Base-by-base conservation (phyloP, 2,329 filamentous ascomycete species). In the Aspergillus tamarii region DNA sequence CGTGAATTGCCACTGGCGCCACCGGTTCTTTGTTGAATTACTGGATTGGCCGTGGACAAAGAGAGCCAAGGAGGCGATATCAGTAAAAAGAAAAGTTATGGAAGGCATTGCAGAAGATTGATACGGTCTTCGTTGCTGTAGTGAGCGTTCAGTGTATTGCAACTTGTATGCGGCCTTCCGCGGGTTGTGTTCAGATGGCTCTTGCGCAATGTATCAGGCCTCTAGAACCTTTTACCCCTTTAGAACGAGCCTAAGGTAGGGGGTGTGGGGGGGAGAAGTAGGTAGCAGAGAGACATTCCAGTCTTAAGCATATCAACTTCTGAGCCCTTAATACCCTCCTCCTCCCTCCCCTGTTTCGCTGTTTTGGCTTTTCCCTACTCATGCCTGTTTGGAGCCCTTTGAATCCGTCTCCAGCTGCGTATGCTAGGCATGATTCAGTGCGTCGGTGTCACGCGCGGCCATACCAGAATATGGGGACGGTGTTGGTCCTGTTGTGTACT, bases 91-190 rank as follows among this genome's bases (percentile, higher is more conserved):
- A 48, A 46, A 30, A n/a, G 45, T n/a, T n/a, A 53, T 32, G 32
- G 50, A 39, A 41, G 34, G 34, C 34, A 36, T 36, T 36, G 34
- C 34, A 53, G 39, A 58, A 45, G 43, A 43, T 26, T 26, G 26
- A 26, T 11, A 60, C 12, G 21, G 48, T 50, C n/a, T 60, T 52
- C 57, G 43, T 45, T 55, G 50, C 59, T 50, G 26, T 32, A 30
- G 52, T 21, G 48, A 58, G 43, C 14, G 4, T 59, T 58, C 48
- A 45, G 55, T 54, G 60, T 50, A 39, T 57, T 62, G 55, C 53
- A 61, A 53, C 26, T 55, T 59, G 55, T n/a, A 57, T 52, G 57
- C 61, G 56, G 43, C 58, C 26, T 57, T 58, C 61, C 61, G 52
- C 61, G 28, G 30, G 30, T 43, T 39, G 57, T 63, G 50, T 60